These are phyloP conservation scores for Penicillium dipodomyicola DNA, from an alignment of 495 filamentous ascomycete genomes.

Conservation along the genomic window DNA sequence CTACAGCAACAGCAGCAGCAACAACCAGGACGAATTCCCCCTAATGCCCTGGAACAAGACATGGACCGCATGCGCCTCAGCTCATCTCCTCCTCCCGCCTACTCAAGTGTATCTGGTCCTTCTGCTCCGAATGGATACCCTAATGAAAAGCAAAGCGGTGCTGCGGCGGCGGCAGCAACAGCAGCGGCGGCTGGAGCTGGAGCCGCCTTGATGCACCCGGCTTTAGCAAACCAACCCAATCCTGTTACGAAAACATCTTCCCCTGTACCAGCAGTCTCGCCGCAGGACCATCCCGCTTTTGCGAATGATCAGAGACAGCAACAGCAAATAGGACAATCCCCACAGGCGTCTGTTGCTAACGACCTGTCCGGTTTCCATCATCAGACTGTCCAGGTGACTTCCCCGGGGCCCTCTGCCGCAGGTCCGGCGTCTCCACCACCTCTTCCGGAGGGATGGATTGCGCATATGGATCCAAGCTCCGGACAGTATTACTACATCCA, in stretches of 20 bases:
- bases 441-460: conserved; percentile 96
- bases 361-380: conserved; percentile 35
- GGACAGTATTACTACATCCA: conserved; percentile 99
- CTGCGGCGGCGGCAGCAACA: conserved; percentile 23
- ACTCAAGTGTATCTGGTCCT: conserved; percentile 69
- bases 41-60: conserved; percentile 77
- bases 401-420: conserved; percentile 55
- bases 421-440: conserved; percentile 83
- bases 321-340: conserved; percentile 43
- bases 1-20: conserved; percentile 15
- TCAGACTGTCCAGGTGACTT: conserved; percentile 25
- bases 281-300: conserved; percentile 78
- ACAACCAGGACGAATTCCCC: conserved; percentile 30
- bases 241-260: conserved; percentile 28
- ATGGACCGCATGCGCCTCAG: conserved; percentile 82
- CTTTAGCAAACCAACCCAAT: conserved; percentile 28
- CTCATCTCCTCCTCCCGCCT: conserved; percentile 85
- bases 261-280: conserved; percentile 39
- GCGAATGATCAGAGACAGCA: conserved; percentile 67
- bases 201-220: conserved; percentile 28
- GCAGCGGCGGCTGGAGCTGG: conserved; percentile 22
- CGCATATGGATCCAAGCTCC: conserved; percentile 89
- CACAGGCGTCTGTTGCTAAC: conserved; percentile 37
- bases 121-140: conserved; percentile 62
- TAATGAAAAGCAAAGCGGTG: conserved; percentile 65